Base-by-base conservation (phyloP, 352 stramenopile species). In the Phytopythium sindhum region DNA sequence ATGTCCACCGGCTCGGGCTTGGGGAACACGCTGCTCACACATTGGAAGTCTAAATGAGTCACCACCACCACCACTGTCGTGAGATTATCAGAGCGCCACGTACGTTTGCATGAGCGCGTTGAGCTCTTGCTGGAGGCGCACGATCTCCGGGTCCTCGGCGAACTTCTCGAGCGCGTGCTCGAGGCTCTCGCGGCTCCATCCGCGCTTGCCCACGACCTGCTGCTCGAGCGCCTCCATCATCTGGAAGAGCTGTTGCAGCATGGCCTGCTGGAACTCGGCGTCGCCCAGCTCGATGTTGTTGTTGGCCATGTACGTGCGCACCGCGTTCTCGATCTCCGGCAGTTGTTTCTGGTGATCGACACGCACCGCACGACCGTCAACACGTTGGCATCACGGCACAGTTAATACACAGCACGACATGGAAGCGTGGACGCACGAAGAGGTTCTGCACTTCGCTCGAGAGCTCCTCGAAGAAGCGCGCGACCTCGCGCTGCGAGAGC, bases 241-340 rank as follows among this genome's bases (percentile, higher is more conserved):
- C 56, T 88, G 70, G 66, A 88, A 93, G 60, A 93, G 63, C 69
- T 93, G 80, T 69, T 84, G 73, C 60, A 89, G 73, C 62, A 90
- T 73, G 31, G 77, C 75, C 61, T 91, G 84, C 73, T 90, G 78
- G 69, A 90, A 88, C 64, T 91, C 77, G n/a, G 70, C 79, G 29
- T 93, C 84, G 41, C 72, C 75, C 12, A 89, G 61, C 63, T 88
- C 70, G 1, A 86, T 73, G 59, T 84, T 88, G 70, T 90, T 86
- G 29, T 77, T 68, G 69, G 90, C 77, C 57, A 93, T 67, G 59
- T 93, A 82, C 65, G 82, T 66, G 57, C 77, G 80, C 61, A 91
- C 74, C 7, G 77, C 73, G 23, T 74, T 81, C 48, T 93, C 78
- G 57, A 93, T 74, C 66, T 87, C 68, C 2, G 84, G 84, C 33